phyloP scores from a whole-genome alignment of 2,329 filamentous ascomycete species.

The Aspergillus tubingensis region DNA sequence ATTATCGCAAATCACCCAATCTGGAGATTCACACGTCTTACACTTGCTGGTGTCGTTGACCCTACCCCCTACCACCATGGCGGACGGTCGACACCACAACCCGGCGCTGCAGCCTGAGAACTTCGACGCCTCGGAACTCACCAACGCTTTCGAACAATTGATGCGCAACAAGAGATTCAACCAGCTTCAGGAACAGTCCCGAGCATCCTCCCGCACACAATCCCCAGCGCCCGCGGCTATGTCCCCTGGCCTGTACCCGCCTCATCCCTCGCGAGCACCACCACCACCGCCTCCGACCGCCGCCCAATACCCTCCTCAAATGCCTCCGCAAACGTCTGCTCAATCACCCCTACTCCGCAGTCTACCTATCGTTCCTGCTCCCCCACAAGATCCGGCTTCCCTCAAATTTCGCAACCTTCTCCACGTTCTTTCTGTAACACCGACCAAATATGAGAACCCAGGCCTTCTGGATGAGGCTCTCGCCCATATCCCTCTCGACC shows the following conservation, averaged over 20 bases:
- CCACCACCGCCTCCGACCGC: slow-evolving; percentile 38
- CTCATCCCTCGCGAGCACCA: slow-evolving; percentile 40
- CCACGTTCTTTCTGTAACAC: slow-evolving; percentile 81
- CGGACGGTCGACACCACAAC: slow-evolving; percentile 39
- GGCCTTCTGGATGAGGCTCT: slow-evolving; percentile 91
- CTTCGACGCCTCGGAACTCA: slow-evolving; percentile 77
- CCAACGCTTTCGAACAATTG: slow-evolving; percentile 81
- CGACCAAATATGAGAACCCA: slow-evolving; percentile 93
- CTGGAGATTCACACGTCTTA: slow-evolving; percentile 27
- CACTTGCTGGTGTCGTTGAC: slow-evolving; percentile 29
- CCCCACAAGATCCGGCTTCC: slow-evolving; percentile 71
- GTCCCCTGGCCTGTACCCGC: slow-evolving; percentile 20
- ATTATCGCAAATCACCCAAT: slow-evolving; percentile 16
- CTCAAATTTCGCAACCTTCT: slow-evolving; percentile 80
- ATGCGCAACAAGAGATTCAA: slow-evolving; percentile 85
- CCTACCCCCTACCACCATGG: slow-evolving; percentile 36
- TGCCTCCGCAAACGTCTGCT: slow-evolving; percentile 36
- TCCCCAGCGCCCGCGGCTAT: slow-evolving; percentile 53
- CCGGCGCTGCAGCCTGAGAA: slow-evolving; percentile 38
- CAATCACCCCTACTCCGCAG: slow-evolving; percentile 48
- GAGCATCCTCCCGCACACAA: slow-evolving; percentile 59
- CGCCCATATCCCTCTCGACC: slow-evolving; percentile 79
- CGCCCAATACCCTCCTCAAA: slow-evolving; percentile 19
- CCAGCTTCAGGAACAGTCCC: slow-evolving; percentile 67
- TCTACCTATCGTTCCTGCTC: slow-evolving; percentile 70